Conservation (phyloP, 768 basidiomycete species). For the Rhizopogon roseolus region DNA sequence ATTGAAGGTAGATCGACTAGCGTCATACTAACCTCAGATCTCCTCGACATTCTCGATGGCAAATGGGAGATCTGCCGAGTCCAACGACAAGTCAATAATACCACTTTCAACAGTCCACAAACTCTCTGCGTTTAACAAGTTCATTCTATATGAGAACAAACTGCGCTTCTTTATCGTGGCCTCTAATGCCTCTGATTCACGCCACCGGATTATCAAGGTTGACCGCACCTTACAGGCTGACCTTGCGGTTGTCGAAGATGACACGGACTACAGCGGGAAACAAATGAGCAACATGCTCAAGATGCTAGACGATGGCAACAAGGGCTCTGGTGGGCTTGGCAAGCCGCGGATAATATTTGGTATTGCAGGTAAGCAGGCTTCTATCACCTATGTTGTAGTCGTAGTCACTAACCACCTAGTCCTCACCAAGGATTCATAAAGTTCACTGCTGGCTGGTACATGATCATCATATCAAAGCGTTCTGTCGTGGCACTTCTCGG, state of each 20-base stretch:
- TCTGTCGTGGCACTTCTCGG: slow-evolving; percentile 91
- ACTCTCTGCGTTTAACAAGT: slow-evolving; percentile 55
- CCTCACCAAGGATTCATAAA: slow-evolving; percentile 66
- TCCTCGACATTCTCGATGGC: background rate
- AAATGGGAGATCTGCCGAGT: background rate
- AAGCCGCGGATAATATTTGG: slow-evolving; percentile 78
- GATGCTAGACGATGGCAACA: slow-evolving; percentile 96
- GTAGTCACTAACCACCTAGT: background rate
- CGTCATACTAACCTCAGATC: background rate
- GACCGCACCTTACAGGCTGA: slow-evolving; percentile 80
- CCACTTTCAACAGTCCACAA: background rate
- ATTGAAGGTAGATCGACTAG: too few species aligned
- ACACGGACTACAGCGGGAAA: slow-evolving; percentile 80
- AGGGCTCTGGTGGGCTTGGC: slow-evolving; percentile 79
- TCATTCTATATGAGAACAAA: slow-evolving; percentile 90
- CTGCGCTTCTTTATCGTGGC: slow-evolving; percentile 90
- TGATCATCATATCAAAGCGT: slow-evolving; percentile 86
- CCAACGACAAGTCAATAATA: background rate
- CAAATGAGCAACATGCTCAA: slow-evolving; percentile 89
- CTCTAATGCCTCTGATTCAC: slow-evolving; percentile 81
- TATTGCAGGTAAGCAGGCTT: slow-evolving; percentile 55
- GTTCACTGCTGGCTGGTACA: slow-evolving; percentile 96
- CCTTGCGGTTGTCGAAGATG: slow-evolving; percentile 79
- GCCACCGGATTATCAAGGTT: slow-evolving; percentile 90
- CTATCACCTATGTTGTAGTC: too few species aligned